phyloP scores from a whole-genome alignment of 2,329 filamentous ascomycete genomes.

The Fusarium sp. region DNA sequence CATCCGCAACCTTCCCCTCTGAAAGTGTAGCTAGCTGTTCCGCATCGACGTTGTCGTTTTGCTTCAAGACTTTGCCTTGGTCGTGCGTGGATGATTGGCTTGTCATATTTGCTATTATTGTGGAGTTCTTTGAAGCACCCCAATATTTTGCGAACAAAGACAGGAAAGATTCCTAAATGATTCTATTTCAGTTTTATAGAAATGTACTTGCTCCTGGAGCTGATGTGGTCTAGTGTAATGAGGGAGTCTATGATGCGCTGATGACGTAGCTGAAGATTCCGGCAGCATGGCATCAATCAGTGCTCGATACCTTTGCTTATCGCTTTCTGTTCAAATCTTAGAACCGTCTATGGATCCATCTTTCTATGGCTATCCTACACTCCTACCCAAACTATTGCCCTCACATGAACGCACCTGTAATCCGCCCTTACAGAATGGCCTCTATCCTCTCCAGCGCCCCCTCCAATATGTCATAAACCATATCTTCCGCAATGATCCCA shows the following conservation, averaged over 20 bases:
- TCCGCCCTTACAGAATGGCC: neutral
- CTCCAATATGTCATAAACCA: conserved; percentile 15
- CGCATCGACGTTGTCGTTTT: conserved; percentile 37
- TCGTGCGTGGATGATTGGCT: conserved; percentile 17
- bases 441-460: conserved; percentile 11
- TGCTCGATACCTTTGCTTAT: neutral
- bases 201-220: neutral
- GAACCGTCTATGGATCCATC: neutral
- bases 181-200: neutral
- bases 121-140: neutral
- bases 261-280: neutral
- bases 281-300: neutral
- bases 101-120: neutral
- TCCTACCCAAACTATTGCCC: neutral
- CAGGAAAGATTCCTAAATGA: neutral
- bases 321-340: neutral
- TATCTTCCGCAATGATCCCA: neutral
- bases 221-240: neutral
- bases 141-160: neutral
- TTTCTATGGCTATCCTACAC: neutral
- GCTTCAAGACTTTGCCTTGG: neutral
- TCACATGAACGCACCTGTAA: neutral
- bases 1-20: conserved; percentile 38
- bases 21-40: conserved; percentile 36
- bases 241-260: neutral